These are phyloP conservation scores for Diplocarpon rosae DNA, from an alignment of 2,329 filamentous ascomycete species.

Conservation along the genomic window DNA sequence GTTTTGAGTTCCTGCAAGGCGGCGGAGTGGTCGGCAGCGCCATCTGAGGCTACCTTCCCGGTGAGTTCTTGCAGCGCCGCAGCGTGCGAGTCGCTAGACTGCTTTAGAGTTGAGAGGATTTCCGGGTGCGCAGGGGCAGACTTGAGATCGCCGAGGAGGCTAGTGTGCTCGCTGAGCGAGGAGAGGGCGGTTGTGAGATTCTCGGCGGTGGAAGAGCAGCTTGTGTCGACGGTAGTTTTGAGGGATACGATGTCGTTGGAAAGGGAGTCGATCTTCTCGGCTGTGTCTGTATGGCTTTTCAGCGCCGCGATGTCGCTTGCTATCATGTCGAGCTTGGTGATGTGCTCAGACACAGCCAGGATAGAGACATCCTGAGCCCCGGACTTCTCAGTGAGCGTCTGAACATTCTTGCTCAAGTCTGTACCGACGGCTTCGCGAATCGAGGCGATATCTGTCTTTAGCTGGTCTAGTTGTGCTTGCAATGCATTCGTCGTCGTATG, in stretches of 20 bases:
- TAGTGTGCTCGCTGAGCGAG: slow-evolving; percentile 16
- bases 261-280: slow-evolving; percentile 16
- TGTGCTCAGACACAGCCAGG: slow-evolving; percentile 15
- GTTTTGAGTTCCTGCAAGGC: slow-evolving; percentile 10
- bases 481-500: slow-evolving; percentile 19
- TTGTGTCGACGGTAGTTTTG: slow-evolving; percentile 14
- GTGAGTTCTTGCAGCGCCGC: too few species aligned
- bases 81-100: slow-evolving; percentile 20
- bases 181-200: slow-evolving; percentile 13
- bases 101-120: slow-evolving; percentile 17
- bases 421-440: slow-evolving; percentile 19
- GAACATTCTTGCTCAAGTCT: slow-evolving; percentile 19
- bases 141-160: slow-evolving; percentile 16
- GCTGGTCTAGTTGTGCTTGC: slow-evolving; percentile 25
- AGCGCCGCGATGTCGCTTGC: slow-evolving; percentile 16
- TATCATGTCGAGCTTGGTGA: slow-evolving; percentile 19
- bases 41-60: background rate
- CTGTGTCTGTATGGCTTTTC: slow-evolving; percentile 14
- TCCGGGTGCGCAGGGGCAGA: slow-evolving; percentile 10
- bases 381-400: slow-evolving; percentile 16
- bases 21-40: slow-evolving; percentile 4
- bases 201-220: slow-evolving; percentile 9
- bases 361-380: slow-evolving; percentile 11
- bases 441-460: slow-evolving; percentile 21
- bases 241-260: slow-evolving; percentile 16